Conservation (phyloP, 192 early-diverging fungal genomes). For the Coemansia sp. region DNA sequence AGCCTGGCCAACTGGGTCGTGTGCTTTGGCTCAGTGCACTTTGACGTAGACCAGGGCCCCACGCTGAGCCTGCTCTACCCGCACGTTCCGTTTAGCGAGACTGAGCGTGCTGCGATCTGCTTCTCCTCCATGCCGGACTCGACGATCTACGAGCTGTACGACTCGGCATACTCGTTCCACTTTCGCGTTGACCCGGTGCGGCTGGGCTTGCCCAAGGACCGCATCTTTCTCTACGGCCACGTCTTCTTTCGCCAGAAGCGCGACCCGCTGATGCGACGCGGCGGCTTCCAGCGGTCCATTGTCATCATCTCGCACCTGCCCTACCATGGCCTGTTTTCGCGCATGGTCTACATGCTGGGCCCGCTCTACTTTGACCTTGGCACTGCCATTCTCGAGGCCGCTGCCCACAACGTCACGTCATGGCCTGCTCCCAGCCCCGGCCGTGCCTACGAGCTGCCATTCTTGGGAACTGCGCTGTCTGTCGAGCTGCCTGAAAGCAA, state of each 20-base stretch:
- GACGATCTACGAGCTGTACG: constrained; percentile 73
- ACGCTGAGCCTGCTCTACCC: constrained; percentile 75
- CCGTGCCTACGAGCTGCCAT: constrained; percentile 70
- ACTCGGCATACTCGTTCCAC: constrained; percentile 74
- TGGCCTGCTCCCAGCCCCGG: constrained; percentile 66
- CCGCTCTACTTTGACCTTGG: constrained; percentile 82
- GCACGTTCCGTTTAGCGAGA: constrained; percentile 64
- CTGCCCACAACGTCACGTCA: constrained; percentile 74
- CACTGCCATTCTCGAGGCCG: constrained; percentile 76
- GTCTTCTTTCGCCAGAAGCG: constrained; percentile 94
- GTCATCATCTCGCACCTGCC: constrained; percentile 89
- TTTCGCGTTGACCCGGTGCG: constrained; percentile 62
- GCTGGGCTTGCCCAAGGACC: constrained; percentile 48
- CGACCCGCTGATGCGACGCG: constrained; percentile 82
- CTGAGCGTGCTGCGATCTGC: constrained; percentile 75
- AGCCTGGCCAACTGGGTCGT: constrained; percentile 61
- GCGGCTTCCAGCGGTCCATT: constrained; percentile 92
- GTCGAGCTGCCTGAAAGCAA: constrained; percentile 69
- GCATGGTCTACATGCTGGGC: constrained; percentile 74
- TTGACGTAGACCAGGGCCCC: constrained; percentile 83
- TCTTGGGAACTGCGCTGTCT: constrained; percentile 68
- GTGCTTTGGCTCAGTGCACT: constrained; percentile 77
- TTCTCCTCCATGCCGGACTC: constrained; percentile 82
- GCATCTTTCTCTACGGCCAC: constrained; percentile 71
- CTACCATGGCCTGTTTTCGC: constrained; percentile 84